Conservation (phyloP, 768 basidiomycete genomes). For the Suillus subalutaceus region DNA sequence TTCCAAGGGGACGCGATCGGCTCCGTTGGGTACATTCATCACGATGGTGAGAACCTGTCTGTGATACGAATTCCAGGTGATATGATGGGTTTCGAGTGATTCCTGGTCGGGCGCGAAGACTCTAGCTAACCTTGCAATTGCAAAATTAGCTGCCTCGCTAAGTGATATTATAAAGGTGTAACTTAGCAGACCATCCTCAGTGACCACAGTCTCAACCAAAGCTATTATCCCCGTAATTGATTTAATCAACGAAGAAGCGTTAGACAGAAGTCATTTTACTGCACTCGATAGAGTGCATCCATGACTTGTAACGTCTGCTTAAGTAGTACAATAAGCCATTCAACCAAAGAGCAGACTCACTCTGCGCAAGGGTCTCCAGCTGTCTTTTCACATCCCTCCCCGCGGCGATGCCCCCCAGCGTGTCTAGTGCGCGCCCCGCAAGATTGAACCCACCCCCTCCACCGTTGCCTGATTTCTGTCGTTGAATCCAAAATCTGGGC, state of each 20-base stretch:
- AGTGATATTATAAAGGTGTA: no score
- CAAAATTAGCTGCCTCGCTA: no score
- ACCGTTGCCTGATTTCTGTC: slow-evolving; percentile 29
- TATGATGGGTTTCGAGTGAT: background rate
- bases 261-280: background rate
- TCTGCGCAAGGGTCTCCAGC: slow-evolving; percentile 22
- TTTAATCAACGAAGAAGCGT: background rate
- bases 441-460: slow-evolving; percentile 11
- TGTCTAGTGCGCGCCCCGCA: slow-evolving; percentile 44
- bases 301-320: background rate
- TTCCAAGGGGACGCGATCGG: background rate
- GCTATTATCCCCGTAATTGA: background rate
- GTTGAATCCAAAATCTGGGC: slow-evolving; percentile 68
- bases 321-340: background rate
- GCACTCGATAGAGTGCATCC: background rate
- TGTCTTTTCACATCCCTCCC: slow-evolving; percentile 44
- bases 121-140: no score
- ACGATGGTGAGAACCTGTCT: background rate
- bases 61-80: background rate
- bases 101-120: no score
- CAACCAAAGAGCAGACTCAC: slow-evolving; percentile 40
- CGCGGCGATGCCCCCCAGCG: slow-evolving; percentile 62
- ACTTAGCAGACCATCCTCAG: background rate
- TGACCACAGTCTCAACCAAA: no score
- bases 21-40: background rate